phyloP scores from a whole-genome alignment of 129 eudicot species.

The Rutidosis leptorrhynchoides region DNA sequence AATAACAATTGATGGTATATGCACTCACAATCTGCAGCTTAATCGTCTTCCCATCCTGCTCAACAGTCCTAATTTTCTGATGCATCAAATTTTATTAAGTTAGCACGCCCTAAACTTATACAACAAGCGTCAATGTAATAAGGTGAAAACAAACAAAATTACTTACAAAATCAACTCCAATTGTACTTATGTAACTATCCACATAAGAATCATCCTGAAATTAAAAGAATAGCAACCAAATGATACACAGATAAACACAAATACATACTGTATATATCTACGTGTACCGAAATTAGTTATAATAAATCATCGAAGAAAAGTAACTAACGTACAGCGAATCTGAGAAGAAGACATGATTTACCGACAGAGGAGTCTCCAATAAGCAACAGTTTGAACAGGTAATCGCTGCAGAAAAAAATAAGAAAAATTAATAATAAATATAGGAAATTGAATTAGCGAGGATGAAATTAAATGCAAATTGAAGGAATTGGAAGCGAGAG shows the following conservation, averaged over 20 bases:
- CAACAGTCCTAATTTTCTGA: constrained; percentile 95
- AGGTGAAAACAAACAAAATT: constrained; percentile 2
- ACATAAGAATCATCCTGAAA: constrained; percentile 96
- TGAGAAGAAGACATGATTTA: constrained; percentile 92
- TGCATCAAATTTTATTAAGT: background rate
- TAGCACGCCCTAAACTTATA: constrained; percentile 2
- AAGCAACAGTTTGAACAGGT: constrained; percentile 80
- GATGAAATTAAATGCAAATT: background rate
- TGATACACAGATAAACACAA: background rate
- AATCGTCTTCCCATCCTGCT: constrained; percentile 81
- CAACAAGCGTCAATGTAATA: constrained; percentile 4
- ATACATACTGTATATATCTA: background rate
- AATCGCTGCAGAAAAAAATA: constrained; percentile 51
- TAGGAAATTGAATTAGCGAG: background rate
- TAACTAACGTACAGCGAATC: constrained; percentile 70
- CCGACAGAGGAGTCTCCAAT: constrained; percentile 97
- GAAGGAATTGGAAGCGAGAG: background rate
- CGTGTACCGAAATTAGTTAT: background rate
- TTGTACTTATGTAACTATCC: constrained; percentile 98
- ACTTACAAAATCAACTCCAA: constrained; percentile 97
- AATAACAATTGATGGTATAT: background rate
- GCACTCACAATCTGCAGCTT: constrained; percentile 91
- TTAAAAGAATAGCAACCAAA: constrained; percentile 8
- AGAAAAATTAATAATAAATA: background rate
- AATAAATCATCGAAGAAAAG: background rate